A percentile compares a stretch with the other conserved stretches of the same genome.
Evolutionary conservation across 768 basidiomycete genomes (phyloP).

Genomic region (Naganishia friedmannii): DNA sequence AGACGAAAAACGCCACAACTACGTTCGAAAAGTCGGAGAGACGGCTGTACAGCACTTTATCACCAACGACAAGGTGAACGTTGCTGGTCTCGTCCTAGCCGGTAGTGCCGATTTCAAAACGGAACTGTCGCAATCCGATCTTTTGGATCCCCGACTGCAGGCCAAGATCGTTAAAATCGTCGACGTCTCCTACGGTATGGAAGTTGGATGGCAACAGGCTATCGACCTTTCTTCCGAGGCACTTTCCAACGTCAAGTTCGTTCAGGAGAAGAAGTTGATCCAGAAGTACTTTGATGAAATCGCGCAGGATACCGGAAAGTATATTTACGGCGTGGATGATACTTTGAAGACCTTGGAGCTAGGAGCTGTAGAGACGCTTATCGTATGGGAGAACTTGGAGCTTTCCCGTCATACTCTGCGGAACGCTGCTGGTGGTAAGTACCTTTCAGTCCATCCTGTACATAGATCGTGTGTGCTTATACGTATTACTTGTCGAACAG

Average conservation of each 20-base stretch:
- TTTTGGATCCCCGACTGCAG: slow-evolving; percentile 84
- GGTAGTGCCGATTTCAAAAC: slow-evolving; percentile 99
- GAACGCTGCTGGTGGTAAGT: slow-evolving; percentile 81
- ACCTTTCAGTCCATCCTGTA: neutral
- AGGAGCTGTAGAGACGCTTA: slow-evolving; percentile 91
- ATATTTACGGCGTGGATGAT: slow-evolving; percentile 96
- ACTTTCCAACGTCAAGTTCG: slow-evolving; percentile 96
- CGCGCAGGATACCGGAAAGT: slow-evolving; percentile 90
- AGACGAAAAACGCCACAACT: slow-evolving; percentile 99
- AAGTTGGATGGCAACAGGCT: slow-evolving; percentile 99
- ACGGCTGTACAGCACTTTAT: slow-evolving; percentile 96
- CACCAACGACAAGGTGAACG: slow-evolving; percentile 96
- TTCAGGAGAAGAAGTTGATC: slow-evolving; percentile 96
- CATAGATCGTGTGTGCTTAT: too few species aligned
- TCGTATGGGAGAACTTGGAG: slow-evolving; percentile 98
- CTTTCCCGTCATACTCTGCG: slow-evolving; percentile 81
- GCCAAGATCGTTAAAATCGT: slow-evolving; percentile 89
- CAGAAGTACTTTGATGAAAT: slow-evolving; percentile 99
- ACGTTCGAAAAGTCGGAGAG: slow-evolving; percentile 98
- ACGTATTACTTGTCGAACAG: slow-evolving; percentile 52
- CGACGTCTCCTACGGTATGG: slow-evolving; percentile 96
- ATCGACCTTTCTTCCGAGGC: slow-evolving; percentile 96
- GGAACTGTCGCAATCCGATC: slow-evolving; percentile 89
- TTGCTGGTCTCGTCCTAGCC: slow-evolving; percentile 89
- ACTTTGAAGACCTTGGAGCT: slow-evolving; percentile 94